Base-by-base conservation (phyloP, 192 early-diverging fungal genomes). In the Coemansia sp. region DNA sequence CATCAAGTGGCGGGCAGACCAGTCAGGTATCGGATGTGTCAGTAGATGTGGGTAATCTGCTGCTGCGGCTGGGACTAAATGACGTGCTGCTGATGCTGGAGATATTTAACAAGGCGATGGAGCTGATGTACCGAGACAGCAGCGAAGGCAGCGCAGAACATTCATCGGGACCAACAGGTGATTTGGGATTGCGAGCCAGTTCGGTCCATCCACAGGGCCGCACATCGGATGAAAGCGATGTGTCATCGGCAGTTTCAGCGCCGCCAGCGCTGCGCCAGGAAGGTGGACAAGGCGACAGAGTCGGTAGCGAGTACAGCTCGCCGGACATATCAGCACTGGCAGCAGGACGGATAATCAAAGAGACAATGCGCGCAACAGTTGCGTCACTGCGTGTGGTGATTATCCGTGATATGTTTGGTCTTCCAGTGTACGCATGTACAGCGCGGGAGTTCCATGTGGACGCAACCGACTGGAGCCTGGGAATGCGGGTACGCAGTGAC, bases 351-450 rank as follows among this genome's bases (percentile, higher is more conserved):
- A 63, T 79, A 9, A 51, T 81, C 55, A 74, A 81, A 52, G 73
- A 81, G 52, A 81, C 72, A 5, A 74, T 81, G 68, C 72, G 78
- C 0, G 69, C 60, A 7, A 75, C 78, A 0, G 59, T 81, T 0
- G 78, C 68, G 10, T 67, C 69, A 25, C 42, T 81, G 61, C 72
- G 78, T 0, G 24, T 95, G 1, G 84, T 99, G 38, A 67, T 98
- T 14, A 97, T 99, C 56, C 93, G 96, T 56, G 96, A 99, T 67
- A 84, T 93, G 70, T 91, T 96, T 69, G 91, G 96, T 61, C 81
- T 97, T 57, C 97, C 95, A 0, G 90, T 97, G 74, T 83, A 94
- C 50, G 94, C 97, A 49, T 72, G 93, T 60, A 87, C 83, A 28
- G 68, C 95, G 25, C 86, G 92, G n/a, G 84, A 87, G 64, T 88